A percentile compares a stretch with the other conserved stretches of the same genome.
Evolutionary conservation across 768 basidiomycete genomes (phyloP).

Genomic region (Lactarius hatsudake): DNA sequence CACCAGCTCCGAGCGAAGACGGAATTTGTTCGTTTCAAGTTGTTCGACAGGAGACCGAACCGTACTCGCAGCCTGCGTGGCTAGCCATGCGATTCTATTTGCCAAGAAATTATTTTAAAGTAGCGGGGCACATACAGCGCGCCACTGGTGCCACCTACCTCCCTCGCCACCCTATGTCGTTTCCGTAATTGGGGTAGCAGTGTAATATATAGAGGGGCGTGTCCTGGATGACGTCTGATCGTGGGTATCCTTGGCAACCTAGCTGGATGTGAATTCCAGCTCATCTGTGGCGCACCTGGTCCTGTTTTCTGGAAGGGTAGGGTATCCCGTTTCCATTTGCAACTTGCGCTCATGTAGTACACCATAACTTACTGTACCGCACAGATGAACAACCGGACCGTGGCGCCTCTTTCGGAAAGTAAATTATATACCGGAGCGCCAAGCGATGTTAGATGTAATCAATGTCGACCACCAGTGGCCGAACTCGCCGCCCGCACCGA

Average conservation of each 20-base stretch:
- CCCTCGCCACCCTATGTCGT: not conserved
- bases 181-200: not conserved
- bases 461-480: not conserved
- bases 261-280: not conserved
- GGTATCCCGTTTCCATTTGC: not conserved
- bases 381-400: not conserved
- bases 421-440: not conserved
- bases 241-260: too few species aligned
- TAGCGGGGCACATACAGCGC: not conserved
- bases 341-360: too few species aligned
- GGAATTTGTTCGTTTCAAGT: not conserved
- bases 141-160: not conserved
- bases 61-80: not conserved
- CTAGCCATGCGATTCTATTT: not conserved
- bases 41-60: not conserved
- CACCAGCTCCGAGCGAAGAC: too few species aligned
- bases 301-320: too few species aligned
- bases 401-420: not conserved
- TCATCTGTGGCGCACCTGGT: not conserved
- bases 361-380: not conserved
- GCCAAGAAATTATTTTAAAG: too few species aligned
- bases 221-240: not conserved
- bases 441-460: too few species aligned
- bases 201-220: not conserved
- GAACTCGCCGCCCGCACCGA: not conserved